Evolutionary conservation across 441 rosid species (phyloP), one percentile per base, ranked within the genome.

Genomic region (Gossypium gossypioides): DNA sequence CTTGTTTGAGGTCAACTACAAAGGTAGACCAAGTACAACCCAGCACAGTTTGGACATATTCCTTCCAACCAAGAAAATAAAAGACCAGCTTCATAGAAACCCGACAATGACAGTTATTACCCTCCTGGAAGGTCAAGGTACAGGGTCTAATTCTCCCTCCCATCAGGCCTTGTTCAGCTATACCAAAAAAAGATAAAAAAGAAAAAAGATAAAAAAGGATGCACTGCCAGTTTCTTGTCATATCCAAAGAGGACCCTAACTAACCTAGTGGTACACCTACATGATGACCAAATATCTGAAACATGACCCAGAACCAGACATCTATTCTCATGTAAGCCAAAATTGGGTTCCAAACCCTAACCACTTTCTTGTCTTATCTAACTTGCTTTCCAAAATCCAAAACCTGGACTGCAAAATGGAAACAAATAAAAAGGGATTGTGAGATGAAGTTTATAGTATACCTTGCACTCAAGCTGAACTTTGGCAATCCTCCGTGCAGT

Each of bases 381-480:
- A 46, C 13, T 19, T 21, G 27, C 48, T 27, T 54, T 10, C 19
- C 24, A 34, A 59, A 74, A 52, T 44, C 50, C 44, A 59, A 34
- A 57, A 61, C 58, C 22, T 21, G 54, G 72, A 68, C 1, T 3
- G 15, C 58, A 27, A 69, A 75, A 19, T 19, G 58, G 12, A 54
- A 19, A 54, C 58, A 54, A 54, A 19, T 15, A 24, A 6, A 25
- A 24, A 29, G 61, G 42, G 42, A 34, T 34, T 34, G 6, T 8
- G 60, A 69, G 48, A 37, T 8, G 22, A 67, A 68, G 71, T 15
- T 72, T 68, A 22, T 18, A 56, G 3, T 56, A 21, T 84, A 95
- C 98, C 99, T 92, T 92, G 90, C 90, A 87, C 77, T 92, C 98
- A 52, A 89, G 88, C 88, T 92, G 99, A 81, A 86, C 78, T 84